Percentiles rank a stretch among this genome's conserved stretches.
Conservation (phyloP, 305 asterid genomes). For the Euphrasia arctica region DNA sequence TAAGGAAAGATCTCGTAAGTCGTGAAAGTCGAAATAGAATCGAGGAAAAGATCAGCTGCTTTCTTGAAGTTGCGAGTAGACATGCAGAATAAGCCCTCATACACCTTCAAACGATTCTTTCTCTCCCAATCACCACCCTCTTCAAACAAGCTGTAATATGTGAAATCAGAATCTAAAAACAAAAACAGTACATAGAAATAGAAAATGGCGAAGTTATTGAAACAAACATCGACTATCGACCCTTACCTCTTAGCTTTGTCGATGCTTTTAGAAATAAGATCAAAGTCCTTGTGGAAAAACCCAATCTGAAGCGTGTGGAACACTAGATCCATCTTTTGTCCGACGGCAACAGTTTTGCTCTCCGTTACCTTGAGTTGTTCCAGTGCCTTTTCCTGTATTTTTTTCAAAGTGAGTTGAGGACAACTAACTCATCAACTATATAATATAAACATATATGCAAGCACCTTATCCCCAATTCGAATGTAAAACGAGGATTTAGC, state of each 20-base stretch:
- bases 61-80: constrained; percentile 84
- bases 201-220: background rate
- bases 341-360: constrained; percentile 91
- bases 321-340: constrained; percentile 94
- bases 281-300: constrained; percentile 83
- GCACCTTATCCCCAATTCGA: constrained; percentile 74
- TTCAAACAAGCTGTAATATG: constrained; percentile 66
- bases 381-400: constrained; percentile 75
- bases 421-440: constrained; percentile 4
- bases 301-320: constrained; percentile 75
- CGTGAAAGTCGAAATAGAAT: constrained; percentile 89
- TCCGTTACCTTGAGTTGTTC: constrained; percentile 87
- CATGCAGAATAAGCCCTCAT: constrained; percentile 89
- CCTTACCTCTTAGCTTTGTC: constrained; percentile 88
- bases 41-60: constrained; percentile 82
- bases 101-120: constrained; percentile 90
- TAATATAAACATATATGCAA: background rate
- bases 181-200: constrained; percentile 12
- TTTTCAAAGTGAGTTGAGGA: constrained; percentile 12
- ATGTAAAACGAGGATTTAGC: constrained; percentile 78
- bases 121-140: constrained; percentile 99
- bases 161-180: constrained; percentile 23
- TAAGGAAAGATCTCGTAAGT: constrained; percentile 84
- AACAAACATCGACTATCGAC: background rate
- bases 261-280: constrained; percentile 80